Evolutionary conservation across 2,329 filamentous ascomycete species (phyloP).

Genomic region (Diaporthe aspalathi): DNA sequence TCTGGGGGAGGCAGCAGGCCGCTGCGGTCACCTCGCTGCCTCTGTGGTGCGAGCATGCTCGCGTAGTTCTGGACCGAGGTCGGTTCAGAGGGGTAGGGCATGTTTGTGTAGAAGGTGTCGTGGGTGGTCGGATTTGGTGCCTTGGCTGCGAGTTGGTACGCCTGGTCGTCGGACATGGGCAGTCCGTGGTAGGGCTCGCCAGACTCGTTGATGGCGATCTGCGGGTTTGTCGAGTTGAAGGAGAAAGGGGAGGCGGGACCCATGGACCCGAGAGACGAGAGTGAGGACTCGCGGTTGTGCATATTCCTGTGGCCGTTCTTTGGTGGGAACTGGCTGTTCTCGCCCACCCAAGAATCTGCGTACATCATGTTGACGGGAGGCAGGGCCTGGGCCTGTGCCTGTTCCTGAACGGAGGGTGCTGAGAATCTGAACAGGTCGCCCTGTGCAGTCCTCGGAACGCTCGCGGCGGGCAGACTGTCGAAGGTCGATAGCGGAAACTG

Average conservation of each 20-base stretch:
- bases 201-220: slow-evolving; percentile 66
- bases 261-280: slow-evolving; percentile 70
- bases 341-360: slow-evolving; percentile 54
- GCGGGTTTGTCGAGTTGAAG: slow-evolving; percentile 66
- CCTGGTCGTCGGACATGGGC: slow-evolving; percentile 54
- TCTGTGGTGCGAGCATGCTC: slow-evolving; percentile 53
- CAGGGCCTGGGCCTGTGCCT: slow-evolving; percentile 10
- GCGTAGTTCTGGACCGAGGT: slow-evolving; percentile 55
- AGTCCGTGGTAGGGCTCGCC: slow-evolving; percentile 60
- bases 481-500: slow-evolving; percentile 48
- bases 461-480: slow-evolving; percentile 49
- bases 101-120: slow-evolving; percentile 57
- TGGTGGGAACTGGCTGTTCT: slow-evolving; percentile 51
- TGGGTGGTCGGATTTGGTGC: slow-evolving; percentile 43
- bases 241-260: slow-evolving; percentile 71
- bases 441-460: slow-evolving; percentile 40
- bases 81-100: slow-evolving; percentile 53
- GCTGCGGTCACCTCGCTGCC: slow-evolving; percentile 52
- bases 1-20: slow-evolving; percentile 60
- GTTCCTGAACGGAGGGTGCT: background rate
- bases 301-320: slow-evolving; percentile 53
- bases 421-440: slow-evolving; percentile 20
- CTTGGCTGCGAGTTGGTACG: slow-evolving; percentile 61
- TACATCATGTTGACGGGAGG: slow-evolving; percentile 49
- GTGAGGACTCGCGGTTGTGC: slow-evolving; percentile 71